phyloP scores from a whole-genome alignment of 192 early-diverging fungal genomes.

The Coemansia sp. region DNA sequence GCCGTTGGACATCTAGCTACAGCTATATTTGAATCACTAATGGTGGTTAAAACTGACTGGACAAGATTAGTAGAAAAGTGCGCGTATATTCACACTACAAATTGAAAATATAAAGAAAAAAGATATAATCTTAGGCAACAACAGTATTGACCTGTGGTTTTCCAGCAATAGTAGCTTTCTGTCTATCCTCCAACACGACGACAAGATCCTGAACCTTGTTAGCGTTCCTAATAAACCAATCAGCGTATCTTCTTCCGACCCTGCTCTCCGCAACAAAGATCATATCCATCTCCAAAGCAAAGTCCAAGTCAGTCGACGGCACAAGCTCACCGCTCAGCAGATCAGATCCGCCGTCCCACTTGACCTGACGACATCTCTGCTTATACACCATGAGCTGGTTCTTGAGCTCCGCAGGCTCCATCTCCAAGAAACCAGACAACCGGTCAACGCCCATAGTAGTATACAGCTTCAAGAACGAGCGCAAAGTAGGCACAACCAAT shows the following conservation, averaged over 20 bases:
- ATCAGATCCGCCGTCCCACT: slow-evolving; percentile 74
- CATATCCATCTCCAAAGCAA: slow-evolving; percentile 93
- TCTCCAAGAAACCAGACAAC: slow-evolving; percentile 84
- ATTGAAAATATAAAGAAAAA: not conserved
- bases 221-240: slow-evolving; percentile 96
- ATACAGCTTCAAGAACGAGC: slow-evolving; percentile 96
- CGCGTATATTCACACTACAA: slow-evolving; percentile 8
- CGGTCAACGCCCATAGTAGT: slow-evolving; percentile 89
- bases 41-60: slow-evolving; percentile 46
- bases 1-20: slow-evolving; percentile 44
- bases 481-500: slow-evolving; percentile 80
- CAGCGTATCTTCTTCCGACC: slow-evolving; percentile 88
- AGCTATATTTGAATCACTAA: slow-evolving; percentile 17
- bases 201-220: slow-evolving; percentile 75
- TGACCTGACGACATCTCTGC: slow-evolving; percentile 90
- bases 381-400: slow-evolving; percentile 92
- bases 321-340: slow-evolving; percentile 85
- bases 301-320: slow-evolving; percentile 86
- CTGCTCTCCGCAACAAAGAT: slow-evolving; percentile 95
- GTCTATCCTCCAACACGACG: slow-evolving; percentile 39
- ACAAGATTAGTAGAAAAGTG: slow-evolving; percentile 23
- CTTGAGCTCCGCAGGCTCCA: slow-evolving; percentile 79
- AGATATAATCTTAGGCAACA: not conserved
- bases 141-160: slow-evolving; percentile 22
- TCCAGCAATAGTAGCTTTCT: slow-evolving; percentile 37